A percentile compares a stretch with the other conserved stretches of the same genome.
Evolutionary conservation across 495 filamentous ascomycete species (phyloP).

Genomic region (Hypoxylon crocopeplum): DNA sequence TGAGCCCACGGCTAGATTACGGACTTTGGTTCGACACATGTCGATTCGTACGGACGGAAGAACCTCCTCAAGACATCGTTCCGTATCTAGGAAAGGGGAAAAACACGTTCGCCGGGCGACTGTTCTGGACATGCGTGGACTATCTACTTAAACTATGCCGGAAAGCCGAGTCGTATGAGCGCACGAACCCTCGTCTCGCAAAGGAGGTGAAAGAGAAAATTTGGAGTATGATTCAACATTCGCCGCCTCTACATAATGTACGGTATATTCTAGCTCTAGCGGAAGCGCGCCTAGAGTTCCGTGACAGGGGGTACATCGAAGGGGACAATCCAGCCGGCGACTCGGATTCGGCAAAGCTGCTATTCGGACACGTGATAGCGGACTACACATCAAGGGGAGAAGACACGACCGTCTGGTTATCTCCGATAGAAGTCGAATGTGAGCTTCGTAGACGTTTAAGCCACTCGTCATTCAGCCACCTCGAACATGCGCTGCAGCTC

Average conservation of each 20-base stretch:
- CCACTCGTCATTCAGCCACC: slow-evolving; percentile 9
- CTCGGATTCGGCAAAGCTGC: slow-evolving; percentile 1
- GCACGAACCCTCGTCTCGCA: background rate
- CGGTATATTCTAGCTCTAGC: slow-evolving; percentile 25
- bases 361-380: slow-evolving; percentile 11
- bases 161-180: slow-evolving; percentile 2
- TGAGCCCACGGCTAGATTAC: too few relatives aligned
- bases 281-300: slow-evolving; percentile 26
- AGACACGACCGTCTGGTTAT: slow-evolving; percentile 20
- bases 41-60: slow-evolving; percentile 12
- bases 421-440: slow-evolving; percentile 19
- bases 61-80: slow-evolving; percentile 24
- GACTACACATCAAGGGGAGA: slow-evolving; percentile 20
- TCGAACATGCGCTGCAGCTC: slow-evolving; percentile 14
- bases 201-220: slow-evolving; percentile 20
- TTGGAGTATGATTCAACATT: slow-evolving; percentile 28
- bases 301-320: slow-evolving; percentile 22
- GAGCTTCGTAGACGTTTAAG: slow-evolving; percentile 29
- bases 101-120: slow-evolving; percentile 27
- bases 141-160: slow-evolving; percentile 22
- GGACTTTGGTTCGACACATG: slow-evolving; percentile 31
- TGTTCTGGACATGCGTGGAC: slow-evolving; percentile 31
- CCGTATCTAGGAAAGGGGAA: slow-evolving; percentile 28
- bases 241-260: slow-evolving; percentile 14
- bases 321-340: slow-evolving; percentile 20